Conservation (phyloP, 345 rosid species). For the Euphorbia tirucalli region DNA sequence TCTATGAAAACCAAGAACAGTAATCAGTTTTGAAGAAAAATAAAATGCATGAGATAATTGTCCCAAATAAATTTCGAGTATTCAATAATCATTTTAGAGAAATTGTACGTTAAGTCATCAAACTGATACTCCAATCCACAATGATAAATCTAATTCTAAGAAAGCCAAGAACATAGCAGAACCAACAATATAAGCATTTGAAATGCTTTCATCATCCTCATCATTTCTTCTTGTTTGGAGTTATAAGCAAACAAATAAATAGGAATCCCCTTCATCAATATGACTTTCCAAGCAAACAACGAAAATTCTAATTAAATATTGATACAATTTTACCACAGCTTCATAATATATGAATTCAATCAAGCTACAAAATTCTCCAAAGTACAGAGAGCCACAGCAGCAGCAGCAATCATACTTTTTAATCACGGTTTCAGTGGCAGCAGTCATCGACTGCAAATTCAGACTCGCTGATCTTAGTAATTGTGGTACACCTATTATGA, state of each 20-base stretch:
- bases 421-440: constrained; percentile 18
- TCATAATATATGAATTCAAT: constrained; percentile 24
- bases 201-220: constrained; percentile 11
- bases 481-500: constrained; percentile 34
- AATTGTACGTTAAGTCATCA: too few relatives aligned
- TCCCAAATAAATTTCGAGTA: too few relatives aligned
- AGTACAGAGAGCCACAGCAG: constrained; percentile 29
- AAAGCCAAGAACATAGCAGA: too few relatives aligned
- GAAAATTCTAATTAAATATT: constrained; percentile 5
- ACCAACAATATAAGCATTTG: background rate
- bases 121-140: too few relatives aligned
- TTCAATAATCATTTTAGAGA: too few relatives aligned
- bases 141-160: too few relatives aligned
- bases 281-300: constrained; percentile 21
- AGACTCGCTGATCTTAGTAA: constrained; percentile 10
- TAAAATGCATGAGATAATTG: too few relatives aligned
- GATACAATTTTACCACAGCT: constrained; percentile 30
- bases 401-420: constrained; percentile 25
- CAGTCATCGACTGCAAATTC: constrained; percentile 2
- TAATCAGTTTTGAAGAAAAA: too few relatives aligned
- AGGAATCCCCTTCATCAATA: constrained; percentile 14
- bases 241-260: constrained; percentile 5
- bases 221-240: constrained; percentile 5
- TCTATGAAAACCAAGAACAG: too few relatives aligned
- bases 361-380: constrained; percentile 44